Evolutionary conservation across 2,329 filamentous ascomycete species (phyloP).

Genomic region (Cladorrhinum sp.): DNA sequence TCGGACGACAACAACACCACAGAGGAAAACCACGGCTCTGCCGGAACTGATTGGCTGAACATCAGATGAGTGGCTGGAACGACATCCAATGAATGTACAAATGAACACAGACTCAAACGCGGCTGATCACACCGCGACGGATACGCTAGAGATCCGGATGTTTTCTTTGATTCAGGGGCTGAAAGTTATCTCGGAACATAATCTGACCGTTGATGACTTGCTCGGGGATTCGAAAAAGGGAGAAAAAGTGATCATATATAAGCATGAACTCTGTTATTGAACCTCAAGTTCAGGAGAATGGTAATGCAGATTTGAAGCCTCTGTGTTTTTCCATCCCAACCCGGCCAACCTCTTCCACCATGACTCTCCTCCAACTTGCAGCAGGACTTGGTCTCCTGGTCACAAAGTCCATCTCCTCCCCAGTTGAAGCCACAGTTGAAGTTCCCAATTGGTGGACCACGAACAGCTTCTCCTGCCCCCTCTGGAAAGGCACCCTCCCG

Average conservation of each 20-base stretch:
- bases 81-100: background rate
- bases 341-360: background rate
- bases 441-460: background rate
- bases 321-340: no score
- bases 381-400: background rate
- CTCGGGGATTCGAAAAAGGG: background rate
- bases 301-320: no score
- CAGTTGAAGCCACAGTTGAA: background rate
- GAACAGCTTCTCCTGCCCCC: background rate
- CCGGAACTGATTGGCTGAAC: background rate
- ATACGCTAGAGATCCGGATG: background rate
- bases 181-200: background rate
- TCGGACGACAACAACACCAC: background rate
- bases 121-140: background rate
- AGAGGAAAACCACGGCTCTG: background rate
- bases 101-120: background rate
- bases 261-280: background rate
- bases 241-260: background rate
- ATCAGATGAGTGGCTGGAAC: background rate
- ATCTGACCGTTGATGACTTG: background rate
- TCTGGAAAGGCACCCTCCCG: slow-evolving; percentile 1
- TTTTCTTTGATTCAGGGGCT: background rate
- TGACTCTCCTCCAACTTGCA: background rate
- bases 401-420: background rate
- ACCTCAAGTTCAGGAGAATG: no score